These are phyloP conservation scores for Fusarium protoensiforme DNA, from an alignment of 2,329 filamentous ascomycete species.

Conservation along the genomic window DNA sequence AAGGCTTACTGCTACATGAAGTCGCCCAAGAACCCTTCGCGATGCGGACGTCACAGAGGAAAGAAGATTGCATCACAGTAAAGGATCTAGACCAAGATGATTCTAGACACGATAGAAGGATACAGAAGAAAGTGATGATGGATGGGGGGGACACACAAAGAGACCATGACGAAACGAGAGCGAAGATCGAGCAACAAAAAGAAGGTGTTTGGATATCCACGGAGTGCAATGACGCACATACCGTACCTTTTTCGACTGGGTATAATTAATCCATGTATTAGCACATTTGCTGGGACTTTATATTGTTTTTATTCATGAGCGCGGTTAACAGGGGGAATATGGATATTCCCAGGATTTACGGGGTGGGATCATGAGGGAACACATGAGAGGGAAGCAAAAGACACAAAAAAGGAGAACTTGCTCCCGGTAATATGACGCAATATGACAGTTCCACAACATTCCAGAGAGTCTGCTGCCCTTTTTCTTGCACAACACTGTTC, in stretches of 20 bases:
- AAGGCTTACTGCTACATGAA: slow-evolving; percentile 67
- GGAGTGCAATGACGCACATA: background rate
- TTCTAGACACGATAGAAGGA: slow-evolving; percentile 4
- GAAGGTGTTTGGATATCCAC: background rate
- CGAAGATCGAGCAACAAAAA: background rate
- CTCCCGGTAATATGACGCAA: slow-evolving; percentile 16
- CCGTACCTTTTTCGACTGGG: background rate
- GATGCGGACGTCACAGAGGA: slow-evolving; percentile 66
- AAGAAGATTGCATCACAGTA: slow-evolving; percentile 35
- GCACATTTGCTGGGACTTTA: background rate
- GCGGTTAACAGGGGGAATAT: background rate
- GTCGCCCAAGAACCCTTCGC: slow-evolving; percentile 67
- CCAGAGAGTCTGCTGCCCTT: background rate
- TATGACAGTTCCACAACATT: slow-evolving; percentile 6
- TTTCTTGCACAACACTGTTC: background rate
- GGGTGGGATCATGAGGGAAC: slow-evolving; percentile 1
- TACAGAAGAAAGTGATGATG: slow-evolving; percentile 8
- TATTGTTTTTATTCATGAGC: background rate
- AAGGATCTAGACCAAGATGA: slow-evolving; percentile 10
- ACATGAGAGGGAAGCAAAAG: background rate
- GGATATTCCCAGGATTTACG: background rate
- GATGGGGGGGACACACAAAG: slow-evolving; percentile 5
- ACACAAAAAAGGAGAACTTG: background rate
- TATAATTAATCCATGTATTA: background rate
- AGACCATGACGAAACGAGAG: slow-evolving; percentile 27